Conservation (phyloP, 768 basidiomycete species). For the Mycena venus region DNA sequence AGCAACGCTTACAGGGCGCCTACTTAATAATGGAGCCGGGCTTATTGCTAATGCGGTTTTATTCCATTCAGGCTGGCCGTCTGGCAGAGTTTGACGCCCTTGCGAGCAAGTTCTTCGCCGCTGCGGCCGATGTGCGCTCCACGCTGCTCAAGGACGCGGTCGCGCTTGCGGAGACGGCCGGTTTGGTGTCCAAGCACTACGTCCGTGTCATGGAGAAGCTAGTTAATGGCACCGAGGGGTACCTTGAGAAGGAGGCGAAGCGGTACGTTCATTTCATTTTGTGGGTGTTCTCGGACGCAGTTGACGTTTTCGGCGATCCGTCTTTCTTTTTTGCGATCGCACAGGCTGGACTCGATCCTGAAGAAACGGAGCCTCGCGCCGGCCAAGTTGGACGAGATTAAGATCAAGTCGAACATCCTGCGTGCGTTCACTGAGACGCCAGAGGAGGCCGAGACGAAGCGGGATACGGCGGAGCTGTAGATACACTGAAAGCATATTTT, state of each 20-base stretch:
- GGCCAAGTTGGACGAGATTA: slow-evolving; percentile 92
- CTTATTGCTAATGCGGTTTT: slow-evolving; percentile 17
- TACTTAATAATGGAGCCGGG: slow-evolving; percentile 20
- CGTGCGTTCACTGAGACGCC: slow-evolving; percentile 65
- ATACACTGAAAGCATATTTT: not conserved
- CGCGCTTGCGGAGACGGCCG: slow-evolving; percentile 62
- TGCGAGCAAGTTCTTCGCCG: slow-evolving; percentile 80
- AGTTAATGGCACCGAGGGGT: slow-evolving; percentile 74
- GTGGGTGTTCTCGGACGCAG: slow-evolving; percentile 26
- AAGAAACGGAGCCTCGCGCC: slow-evolving; percentile 82
- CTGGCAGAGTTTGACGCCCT: slow-evolving; percentile 81
- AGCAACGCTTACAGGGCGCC: not conserved
- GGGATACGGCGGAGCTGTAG: slow-evolving; percentile 57
- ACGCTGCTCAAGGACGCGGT: slow-evolving; percentile 78
- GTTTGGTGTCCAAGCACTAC: slow-evolving; percentile 80
- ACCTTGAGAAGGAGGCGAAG: slow-evolving; percentile 87
- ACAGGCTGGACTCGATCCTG: slow-evolving; percentile 82
- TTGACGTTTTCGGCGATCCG: slow-evolving; percentile 6
- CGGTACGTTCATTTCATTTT: slow-evolving; percentile 63
- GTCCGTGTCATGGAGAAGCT: slow-evolving; percentile 93
- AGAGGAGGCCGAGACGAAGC: slow-evolving; percentile 51
- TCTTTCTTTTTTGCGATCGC: slow-evolving; percentile 3
- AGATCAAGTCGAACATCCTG: slow-evolving; percentile 91
- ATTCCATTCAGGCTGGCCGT: slow-evolving; percentile 81
- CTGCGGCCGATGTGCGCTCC: slow-evolving; percentile 67